Evolutionary conservation across 176 grass and related monocot genomes (phyloP).

Genomic region (Carex pumila): DNA sequence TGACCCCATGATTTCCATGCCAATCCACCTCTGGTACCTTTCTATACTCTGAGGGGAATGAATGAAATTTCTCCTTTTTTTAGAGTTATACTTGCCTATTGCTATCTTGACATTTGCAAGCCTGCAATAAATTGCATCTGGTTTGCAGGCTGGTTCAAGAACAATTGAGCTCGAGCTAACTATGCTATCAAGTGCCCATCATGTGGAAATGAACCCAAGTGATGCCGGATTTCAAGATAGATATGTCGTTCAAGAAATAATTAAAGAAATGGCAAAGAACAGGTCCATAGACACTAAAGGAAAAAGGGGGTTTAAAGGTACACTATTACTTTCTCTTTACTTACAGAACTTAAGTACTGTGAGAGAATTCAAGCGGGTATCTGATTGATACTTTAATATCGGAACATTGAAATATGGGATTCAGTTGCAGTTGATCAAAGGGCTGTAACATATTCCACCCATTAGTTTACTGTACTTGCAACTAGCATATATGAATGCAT

Average conservation of each 20-base stretch:
- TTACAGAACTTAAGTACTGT: not conserved
- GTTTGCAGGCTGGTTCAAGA: constrained; percentile 60
- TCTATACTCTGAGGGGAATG: not conserved
- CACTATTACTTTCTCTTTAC: not conserved
- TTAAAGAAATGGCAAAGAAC: constrained; percentile 96
- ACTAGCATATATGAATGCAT: not conserved
- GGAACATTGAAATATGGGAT: not conserved
- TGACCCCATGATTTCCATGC: too few relatives aligned
- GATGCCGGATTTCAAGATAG: constrained; percentile 97
- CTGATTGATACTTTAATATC: not conserved
- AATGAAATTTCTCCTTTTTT: not conserved
- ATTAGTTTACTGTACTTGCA: not conserved
- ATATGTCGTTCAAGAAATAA: constrained; percentile 97
- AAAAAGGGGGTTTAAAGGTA: constrained; percentile 92
- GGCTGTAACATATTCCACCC: not conserved
- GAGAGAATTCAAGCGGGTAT: not conserved
- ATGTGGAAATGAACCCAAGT: constrained; percentile 93
- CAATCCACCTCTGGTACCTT: not conserved
- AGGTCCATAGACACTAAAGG: constrained; percentile 88
- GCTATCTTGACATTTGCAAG: not conserved
- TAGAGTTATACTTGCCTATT: not conserved
- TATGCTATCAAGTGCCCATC: constrained; percentile 72
- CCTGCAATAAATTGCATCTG: not conserved
- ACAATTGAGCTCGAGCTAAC: constrained; percentile 75
- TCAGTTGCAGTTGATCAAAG: not conserved